phyloP scores from a whole-genome alignment of 768 basidiomycete genomes.

The Cantharellus anzutake region DNA sequence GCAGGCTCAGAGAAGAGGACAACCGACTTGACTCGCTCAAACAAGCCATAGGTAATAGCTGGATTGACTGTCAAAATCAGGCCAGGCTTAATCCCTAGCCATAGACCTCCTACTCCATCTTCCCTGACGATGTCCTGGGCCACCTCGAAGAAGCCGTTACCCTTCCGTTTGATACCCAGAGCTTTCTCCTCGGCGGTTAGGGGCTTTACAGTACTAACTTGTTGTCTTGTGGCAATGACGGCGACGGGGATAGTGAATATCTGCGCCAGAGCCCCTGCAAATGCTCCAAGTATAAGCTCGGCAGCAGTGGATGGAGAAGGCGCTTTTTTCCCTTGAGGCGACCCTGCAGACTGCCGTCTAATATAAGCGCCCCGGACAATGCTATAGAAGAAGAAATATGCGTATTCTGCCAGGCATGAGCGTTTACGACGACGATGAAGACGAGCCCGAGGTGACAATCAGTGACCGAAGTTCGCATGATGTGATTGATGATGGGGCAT shows the following conservation, averaged over 20 bases:
- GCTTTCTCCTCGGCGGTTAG: slow-evolving; percentile 7
- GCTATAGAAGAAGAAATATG: slow-evolving; percentile 99
- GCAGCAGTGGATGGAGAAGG: slow-evolving; percentile 49
- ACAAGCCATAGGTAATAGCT: slow-evolving; percentile 91
- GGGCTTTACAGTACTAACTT: slow-evolving; percentile 38
- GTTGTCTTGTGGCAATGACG: slow-evolving; percentile 94
- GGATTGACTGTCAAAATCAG: slow-evolving; percentile 95
- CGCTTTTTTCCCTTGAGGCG: slow-evolving; percentile 37
- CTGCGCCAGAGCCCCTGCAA: slow-evolving; percentile 87
- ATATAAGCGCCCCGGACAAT: slow-evolving; percentile 72
- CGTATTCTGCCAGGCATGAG: slow-evolving; percentile 48
- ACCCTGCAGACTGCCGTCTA: slow-evolving; percentile 40
- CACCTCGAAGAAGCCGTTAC: slow-evolving; percentile 57
- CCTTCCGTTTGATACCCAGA: slow-evolving; percentile 1
- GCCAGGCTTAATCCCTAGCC: slow-evolving; percentile 84
- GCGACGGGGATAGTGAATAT: slow-evolving; percentile 97
- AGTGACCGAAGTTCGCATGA: too few species aligned
- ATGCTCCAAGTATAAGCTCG: slow-evolving; percentile 75
- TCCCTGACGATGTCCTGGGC: slow-evolving; percentile 75
- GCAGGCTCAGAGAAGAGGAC: slow-evolving; percentile 36
- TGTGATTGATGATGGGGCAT: slow-evolving; percentile 17
- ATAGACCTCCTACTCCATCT: slow-evolving; percentile 72
- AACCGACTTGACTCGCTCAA: slow-evolving; percentile 73
- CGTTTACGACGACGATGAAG: too few species aligned
- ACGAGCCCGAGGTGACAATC: too few species aligned